Base-by-base conservation (phyloP, 208 protist genomes). In the Angomonas ambiguus region DNA sequence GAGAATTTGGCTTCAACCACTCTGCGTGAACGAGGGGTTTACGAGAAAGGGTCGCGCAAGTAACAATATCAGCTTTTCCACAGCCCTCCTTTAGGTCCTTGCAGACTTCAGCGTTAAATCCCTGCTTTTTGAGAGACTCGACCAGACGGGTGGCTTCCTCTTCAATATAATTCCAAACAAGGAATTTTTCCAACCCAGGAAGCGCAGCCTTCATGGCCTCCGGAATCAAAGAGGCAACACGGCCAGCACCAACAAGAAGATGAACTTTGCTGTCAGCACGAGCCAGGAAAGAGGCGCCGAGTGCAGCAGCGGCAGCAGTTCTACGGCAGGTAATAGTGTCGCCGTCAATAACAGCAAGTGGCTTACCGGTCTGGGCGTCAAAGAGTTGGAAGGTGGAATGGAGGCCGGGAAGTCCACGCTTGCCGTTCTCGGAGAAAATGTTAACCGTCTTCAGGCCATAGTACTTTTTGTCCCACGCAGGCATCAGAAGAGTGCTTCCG, bases 361-460 rank as follows among this genome's bases (percentile, higher is more conserved):
- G 62, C 62, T 57, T 31, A 32, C 62, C 62, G 45, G 62, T 67
- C n/a, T 41, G 33, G 13, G 45, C 62, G 48, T 67, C 62, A 27
- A 57, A 67, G 18, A 67, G 62, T 30, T 57, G 35, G 45, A 57
- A 22, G 30, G 62, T 67, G 42, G 62, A 67, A 32, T 67, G 62
- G 27, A 67, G 62, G 3, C 62, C 62, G 11, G 62, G 62, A 31
- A 57, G 49, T n/a, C 42, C 24, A 41, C 42, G 31, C 62, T 53
- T 67, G 33, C 24, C 67, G 27, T 60, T 68, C 32, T 62, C 48
- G 38, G 55, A 51, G 24, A 49, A 59, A 8, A 71, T 25, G 41
- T 62, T 65, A 25, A 76, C 63, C n/a, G 59, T 58, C 41, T 71
- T 71, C 27, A 67, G 1, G 48, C 38, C 62, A 49, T 67, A 67